phyloP scores from a whole-genome alignment of 2,329 filamentous ascomycete genomes.

The Biscogniauxia marginata region DNA sequence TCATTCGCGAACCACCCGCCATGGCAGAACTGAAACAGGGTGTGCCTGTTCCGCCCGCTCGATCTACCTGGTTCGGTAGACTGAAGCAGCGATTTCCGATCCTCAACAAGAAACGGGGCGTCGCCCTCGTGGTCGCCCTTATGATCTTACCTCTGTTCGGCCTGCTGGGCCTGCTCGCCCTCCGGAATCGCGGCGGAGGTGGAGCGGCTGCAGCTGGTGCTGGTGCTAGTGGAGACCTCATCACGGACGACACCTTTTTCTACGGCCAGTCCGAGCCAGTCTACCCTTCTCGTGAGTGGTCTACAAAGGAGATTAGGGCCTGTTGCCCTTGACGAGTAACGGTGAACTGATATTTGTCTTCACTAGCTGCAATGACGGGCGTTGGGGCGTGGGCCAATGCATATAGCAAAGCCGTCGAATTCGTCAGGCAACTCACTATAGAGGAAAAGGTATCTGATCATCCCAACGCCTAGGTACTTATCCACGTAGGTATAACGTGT shows the following conservation, averaged over 20 bases:
- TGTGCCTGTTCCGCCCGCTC: slow-evolving; percentile 3
- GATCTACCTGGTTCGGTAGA: slow-evolving; percentile 16
- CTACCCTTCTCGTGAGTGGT: slow-evolving; percentile 49
- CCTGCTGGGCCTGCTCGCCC: slow-evolving; percentile 31
- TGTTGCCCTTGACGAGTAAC: not conserved
- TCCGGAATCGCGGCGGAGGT: slow-evolving; percentile 22
- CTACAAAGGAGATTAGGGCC: not conserved
- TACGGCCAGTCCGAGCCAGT: slow-evolving; percentile 50
- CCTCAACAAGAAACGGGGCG: slow-evolving; percentile 28
- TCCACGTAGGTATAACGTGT: not conserved
- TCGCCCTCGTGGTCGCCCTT: slow-evolving; percentile 25
- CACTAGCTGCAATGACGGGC: slow-evolving; percentile 52
- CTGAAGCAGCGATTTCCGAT: slow-evolving; percentile 28
- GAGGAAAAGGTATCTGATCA: slow-evolving; percentile 62
- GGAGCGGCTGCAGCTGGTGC: slow-evolving; percentile 3
- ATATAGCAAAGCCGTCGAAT: slow-evolving; percentile 62
- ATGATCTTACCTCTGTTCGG: slow-evolving; percentile 32
- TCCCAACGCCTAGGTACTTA: not conserved
- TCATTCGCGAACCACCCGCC: not conserved
- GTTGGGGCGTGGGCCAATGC: slow-evolving; percentile 66
- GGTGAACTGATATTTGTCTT: slow-evolving; percentile 6
- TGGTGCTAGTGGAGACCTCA: slow-evolving; percentile 20
- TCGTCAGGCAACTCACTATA: slow-evolving; percentile 72
- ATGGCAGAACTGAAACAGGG: not conserved
- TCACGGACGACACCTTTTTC: slow-evolving; percentile 44